A percentile compares a stretch with the other conserved stretches of the same genome.
Conservation (phyloP, 2,329 filamentous ascomycete genomes). For the Ceratocystis alfenasii region DNA sequence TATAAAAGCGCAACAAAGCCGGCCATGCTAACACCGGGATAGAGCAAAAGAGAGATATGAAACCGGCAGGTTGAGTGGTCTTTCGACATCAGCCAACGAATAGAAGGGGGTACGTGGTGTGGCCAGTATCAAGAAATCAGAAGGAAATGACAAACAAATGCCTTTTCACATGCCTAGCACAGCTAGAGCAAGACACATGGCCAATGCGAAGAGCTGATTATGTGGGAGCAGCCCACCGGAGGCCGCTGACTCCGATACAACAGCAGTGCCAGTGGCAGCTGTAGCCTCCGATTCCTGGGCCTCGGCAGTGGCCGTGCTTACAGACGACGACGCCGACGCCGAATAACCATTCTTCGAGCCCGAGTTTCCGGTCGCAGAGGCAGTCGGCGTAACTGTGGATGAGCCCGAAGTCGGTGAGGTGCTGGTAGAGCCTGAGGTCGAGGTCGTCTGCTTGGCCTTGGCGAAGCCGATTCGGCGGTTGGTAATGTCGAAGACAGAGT, state of each 20-base stretch:
- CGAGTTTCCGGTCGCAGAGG: not conserved
- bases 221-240: not conserved
- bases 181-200: not conserved
- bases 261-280: not conserved
- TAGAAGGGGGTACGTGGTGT: not conserved
- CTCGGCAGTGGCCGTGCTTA: not conserved
- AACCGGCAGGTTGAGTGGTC: not conserved
- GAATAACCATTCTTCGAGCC: not conserved
- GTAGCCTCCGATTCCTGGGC: not conserved
- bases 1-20: not conserved
- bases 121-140: not conserved
- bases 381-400: not conserved
- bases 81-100: not conserved
- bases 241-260: not conserved
- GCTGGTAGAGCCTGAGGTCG: constrained; percentile 17
- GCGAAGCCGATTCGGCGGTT: constrained; percentile 44
- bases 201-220: not conserved
- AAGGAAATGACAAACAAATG: not conserved
- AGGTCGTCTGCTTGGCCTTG: constrained; percentile 16
- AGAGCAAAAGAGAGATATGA: not conserved
- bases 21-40: not conserved
- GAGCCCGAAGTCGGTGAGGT: not conserved
- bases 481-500: constrained; percentile 72
- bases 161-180: constrained; percentile 6
- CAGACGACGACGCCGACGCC: not conserved